Percentiles rank a stretch among this genome's conserved stretches.
phyloP scores from a whole-genome alignment of 2,329 filamentous ascomycete species.

The Paradendryphiella salina region DNA sequence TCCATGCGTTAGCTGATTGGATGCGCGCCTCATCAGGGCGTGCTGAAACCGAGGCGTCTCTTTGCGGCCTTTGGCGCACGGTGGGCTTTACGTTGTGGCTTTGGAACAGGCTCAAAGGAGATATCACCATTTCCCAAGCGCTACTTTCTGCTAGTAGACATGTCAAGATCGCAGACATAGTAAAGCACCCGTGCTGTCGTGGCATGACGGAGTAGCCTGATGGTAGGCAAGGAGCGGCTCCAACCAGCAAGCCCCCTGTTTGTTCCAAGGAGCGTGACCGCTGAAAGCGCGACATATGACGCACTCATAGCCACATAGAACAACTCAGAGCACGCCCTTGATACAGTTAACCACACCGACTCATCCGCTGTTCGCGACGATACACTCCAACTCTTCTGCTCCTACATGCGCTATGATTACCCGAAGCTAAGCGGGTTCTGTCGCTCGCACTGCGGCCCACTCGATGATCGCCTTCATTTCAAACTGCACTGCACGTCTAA shows the following conservation, averaged over 20 bases:
- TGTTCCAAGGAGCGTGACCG: conserved; percentile 1
- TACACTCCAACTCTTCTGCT: background rate
- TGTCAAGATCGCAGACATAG: conserved; percentile 1
- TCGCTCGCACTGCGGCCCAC: background rate
- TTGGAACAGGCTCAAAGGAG: background rate
- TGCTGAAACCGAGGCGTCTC: background rate
- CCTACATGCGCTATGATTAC: background rate
- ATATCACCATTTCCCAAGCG: background rate
- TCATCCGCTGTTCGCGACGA: background rate
- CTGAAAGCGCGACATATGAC: background rate
- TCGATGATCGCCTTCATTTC: background rate
- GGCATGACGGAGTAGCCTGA: background rate
- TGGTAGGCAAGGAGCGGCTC: background rate
- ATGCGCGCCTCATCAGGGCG: background rate
- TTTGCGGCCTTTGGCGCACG: background rate
- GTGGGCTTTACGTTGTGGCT: background rate
- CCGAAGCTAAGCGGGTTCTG: background rate
- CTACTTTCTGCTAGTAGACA: background rate
- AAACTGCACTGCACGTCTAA: no score
- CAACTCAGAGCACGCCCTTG: background rate
- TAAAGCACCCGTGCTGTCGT: background rate
- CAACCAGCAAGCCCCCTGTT: background rate
- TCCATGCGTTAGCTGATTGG: background rate
- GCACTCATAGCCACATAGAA: background rate
- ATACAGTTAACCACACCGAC: background rate